Percentiles rank a stretch among this genome's conserved stretches.
Evolutionary conservation across 768 basidiomycete genomes (phyloP).

Genomic region (Panus rudis): DNA sequence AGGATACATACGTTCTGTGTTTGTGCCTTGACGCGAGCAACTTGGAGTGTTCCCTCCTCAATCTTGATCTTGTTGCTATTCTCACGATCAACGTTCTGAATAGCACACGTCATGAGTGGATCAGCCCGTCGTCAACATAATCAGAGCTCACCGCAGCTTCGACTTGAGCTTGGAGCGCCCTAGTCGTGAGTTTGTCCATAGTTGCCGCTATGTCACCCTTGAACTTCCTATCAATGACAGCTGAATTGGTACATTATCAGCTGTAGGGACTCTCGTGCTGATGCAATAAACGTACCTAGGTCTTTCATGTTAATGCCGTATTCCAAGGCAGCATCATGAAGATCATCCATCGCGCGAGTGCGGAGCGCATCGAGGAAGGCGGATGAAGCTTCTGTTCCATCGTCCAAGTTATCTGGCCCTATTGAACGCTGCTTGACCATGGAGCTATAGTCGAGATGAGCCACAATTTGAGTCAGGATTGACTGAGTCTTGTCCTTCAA

Average conservation of each 20-base stretch:
- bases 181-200: constrained; percentile 80
- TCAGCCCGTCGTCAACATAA: not conserved
- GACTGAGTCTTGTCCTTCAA: constrained; percentile 76
- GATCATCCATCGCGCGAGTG: constrained; percentile 81
- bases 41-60: constrained; percentile 71
- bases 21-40: constrained; percentile 72
- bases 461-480: constrained; percentile 80
- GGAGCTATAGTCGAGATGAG: constrained; percentile 56
- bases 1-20: constrained; percentile 36
- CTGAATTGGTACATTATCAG: constrained; percentile 25
- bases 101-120: not conserved
- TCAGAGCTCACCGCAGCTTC: constrained; percentile 60
- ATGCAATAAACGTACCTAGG: constrained; percentile 46
- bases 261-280: too few species aligned
- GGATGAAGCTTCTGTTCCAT: constrained; percentile 59
- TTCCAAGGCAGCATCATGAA: constrained; percentile 73
- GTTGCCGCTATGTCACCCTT: constrained; percentile 79
- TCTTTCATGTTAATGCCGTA: constrained; percentile 83
- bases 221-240: constrained; percentile 83
- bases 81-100: constrained; percentile 75
- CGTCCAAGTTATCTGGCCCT: constrained; percentile 69
- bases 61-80: constrained; percentile 86
- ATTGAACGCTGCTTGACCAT: constrained; percentile 78
- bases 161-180: constrained; percentile 81
- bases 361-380: constrained; percentile 79